Evolutionary conservation across 2,329 filamentous ascomycete genomes (phyloP).

Genomic region (Penicillium concentricum): DNA sequence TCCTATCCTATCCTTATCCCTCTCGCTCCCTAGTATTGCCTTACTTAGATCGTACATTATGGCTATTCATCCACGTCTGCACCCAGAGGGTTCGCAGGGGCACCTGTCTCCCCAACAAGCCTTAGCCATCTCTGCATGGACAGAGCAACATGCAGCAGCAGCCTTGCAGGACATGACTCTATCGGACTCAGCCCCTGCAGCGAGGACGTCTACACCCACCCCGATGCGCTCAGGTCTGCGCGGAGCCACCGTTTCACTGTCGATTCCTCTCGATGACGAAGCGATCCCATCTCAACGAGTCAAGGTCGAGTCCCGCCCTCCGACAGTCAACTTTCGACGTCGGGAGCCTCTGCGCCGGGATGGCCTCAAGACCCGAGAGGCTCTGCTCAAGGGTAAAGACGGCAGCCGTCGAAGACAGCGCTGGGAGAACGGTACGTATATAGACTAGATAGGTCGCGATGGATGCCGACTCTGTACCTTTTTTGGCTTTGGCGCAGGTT

Average conservation of each 20-base stretch:
- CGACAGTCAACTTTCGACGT: conserved; percentile 49
- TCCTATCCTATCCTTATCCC: conserved; percentile 11
- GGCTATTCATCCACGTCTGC: conserved; percentile 45
- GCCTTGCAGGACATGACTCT: conserved; percentile 38
- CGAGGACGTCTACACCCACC: conserved; percentile 51
- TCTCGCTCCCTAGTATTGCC: not conserved
- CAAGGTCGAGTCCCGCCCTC: conserved; percentile 29
- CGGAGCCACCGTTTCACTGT: conserved; percentile 63
- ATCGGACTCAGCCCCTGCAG: conserved; percentile 24
- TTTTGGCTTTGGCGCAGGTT: not conserved
- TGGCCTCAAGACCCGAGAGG: conserved; percentile 67
- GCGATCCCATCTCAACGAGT: conserved; percentile 30
- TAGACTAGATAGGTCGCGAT: not conserved
- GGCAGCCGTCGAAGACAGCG: conserved; percentile 80
- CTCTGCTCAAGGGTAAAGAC: conserved; percentile 83
- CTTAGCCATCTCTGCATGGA: conserved; percentile 68
- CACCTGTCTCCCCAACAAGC: conserved; percentile 39
- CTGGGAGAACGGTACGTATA: conserved; percentile 83
- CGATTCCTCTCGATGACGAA: conserved; percentile 72
- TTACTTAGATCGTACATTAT: conserved; percentile 27
- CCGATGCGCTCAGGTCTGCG: conserved; percentile 44
- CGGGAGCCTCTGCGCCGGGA: conserved; percentile 59
- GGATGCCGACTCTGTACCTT: not conserved
- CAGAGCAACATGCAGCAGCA: conserved; percentile 45
- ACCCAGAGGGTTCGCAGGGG: conserved; percentile 23